Evolutionary conservation across 208 protist species (phyloP).

Genomic region (Plasmodiophora brassicae): DNA sequence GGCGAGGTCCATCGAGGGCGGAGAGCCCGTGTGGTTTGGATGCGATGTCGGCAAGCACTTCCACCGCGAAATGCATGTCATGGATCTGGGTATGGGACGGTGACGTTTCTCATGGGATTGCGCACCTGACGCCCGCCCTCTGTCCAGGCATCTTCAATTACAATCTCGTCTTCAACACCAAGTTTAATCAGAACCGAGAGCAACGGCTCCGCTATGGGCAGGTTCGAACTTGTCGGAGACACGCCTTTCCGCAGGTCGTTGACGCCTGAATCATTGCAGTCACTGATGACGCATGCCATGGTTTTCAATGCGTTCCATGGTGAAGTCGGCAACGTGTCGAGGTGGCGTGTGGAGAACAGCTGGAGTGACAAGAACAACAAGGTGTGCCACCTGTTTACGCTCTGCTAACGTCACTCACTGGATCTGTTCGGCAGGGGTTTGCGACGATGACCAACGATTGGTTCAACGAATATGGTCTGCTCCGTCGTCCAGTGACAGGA

Average conservation of each 20-base stretch:
- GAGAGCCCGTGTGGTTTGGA: slow-evolving; percentile 50
- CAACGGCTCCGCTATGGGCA: neutral
- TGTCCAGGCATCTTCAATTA: neutral
- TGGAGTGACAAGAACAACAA: slow-evolving; percentile 50
- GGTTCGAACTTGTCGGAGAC: neutral
- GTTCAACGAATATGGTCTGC: slow-evolving; percentile 50
- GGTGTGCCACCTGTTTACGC: too few relatives aligned
- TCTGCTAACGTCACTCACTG: too few relatives aligned
- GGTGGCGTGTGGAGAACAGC: slow-evolving; percentile 50
- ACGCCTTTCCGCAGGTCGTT: too few relatives aligned
- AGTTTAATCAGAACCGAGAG: neutral
- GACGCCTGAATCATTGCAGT: neutral
- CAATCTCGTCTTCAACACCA: neutral
- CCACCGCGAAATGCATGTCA: slow-evolving; percentile 44
- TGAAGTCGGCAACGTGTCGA: neutral
- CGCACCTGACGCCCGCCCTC: neutral
- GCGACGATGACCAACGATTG: slow-evolving; percentile 48
- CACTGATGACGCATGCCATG: slow-evolving; percentile 54
- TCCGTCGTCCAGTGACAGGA: neutral
- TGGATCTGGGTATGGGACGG: slow-evolving; percentile 3
- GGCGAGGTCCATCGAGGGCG: slow-evolving; percentile 3
- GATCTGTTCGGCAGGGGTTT: too few relatives aligned
- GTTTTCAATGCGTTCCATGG: neutral
- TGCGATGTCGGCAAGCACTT: slow-evolving; percentile 53
- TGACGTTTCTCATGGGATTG: neutral